Conservation (phyloP, 2,329 filamentous ascomycete genomes). For the Trichoderma koningiopsis region DNA sequence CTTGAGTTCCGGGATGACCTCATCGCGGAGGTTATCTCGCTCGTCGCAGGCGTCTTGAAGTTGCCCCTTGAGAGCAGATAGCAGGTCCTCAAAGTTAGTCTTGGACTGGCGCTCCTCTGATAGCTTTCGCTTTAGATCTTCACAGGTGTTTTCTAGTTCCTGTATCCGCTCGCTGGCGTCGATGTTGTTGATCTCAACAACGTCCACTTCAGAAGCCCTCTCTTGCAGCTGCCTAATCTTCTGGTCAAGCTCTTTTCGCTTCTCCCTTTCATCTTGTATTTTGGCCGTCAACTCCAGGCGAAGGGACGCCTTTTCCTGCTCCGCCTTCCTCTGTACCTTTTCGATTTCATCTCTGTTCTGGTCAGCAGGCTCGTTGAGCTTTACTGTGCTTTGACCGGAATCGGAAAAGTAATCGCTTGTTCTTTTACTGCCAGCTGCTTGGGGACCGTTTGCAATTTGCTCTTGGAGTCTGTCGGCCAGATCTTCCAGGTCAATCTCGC, state of each 20-base stretch:
- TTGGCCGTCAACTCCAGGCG: conserved; percentile 83
- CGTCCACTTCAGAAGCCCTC: conserved; percentile 66
- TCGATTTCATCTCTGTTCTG: conserved; percentile 73
- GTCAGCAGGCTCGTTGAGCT: conserved; percentile 67
- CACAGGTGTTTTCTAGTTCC: conserved; percentile 78
- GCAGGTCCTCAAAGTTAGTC: conserved; percentile 89
- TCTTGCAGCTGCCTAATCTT: conserved; percentile 83
- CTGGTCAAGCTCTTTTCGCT: conserved; percentile 74
- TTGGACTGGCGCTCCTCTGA: conserved; percentile 84
- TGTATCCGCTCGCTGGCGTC: conserved; percentile 65
- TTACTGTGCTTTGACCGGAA: conserved; percentile 83
- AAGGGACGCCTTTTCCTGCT: conserved; percentile 88
- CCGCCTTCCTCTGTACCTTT: conserved; percentile 76
- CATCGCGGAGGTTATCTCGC: conserved; percentile 87
- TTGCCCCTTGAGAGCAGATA: conserved; percentile 80
- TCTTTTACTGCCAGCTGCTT: conserved; percentile 65
- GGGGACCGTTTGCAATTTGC: conserved; percentile 63
- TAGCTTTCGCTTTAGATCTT: conserved; percentile 80
- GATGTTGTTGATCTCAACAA: conserved; percentile 56
- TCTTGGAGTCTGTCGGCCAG: conserved; percentile 83
- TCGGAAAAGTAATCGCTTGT: conserved; percentile 99
- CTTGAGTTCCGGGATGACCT: conserved; percentile 77
- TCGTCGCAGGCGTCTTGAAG: conserved; percentile 82
- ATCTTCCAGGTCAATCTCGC: conserved; percentile 96
- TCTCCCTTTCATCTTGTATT: conserved; percentile 80